These are phyloP conservation scores for Sphaerulina musiva DNA, from an alignment of 2,329 filamentous ascomycete species.

Conservation along the genomic window DNA sequence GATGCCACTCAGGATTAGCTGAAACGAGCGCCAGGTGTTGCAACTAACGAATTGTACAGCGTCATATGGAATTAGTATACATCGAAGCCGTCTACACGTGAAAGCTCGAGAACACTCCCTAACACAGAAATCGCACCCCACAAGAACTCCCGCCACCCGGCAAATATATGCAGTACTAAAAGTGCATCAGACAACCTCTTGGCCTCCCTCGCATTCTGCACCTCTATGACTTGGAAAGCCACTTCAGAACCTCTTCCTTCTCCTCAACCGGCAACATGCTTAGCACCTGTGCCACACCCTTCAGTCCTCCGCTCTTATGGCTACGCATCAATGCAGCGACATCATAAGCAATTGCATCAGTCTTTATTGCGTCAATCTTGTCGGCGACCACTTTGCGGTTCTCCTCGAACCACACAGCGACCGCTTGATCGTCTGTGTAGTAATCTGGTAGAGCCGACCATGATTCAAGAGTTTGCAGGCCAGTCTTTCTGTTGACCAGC, in stretches of 20 bases:
- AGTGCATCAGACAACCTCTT: too few relatives aligned
- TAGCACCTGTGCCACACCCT: conserved; percentile 79
- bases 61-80: too few relatives aligned
- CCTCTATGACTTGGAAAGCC: conserved; percentile 38
- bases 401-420: conserved; percentile 93
- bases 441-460: conserved; percentile 78
- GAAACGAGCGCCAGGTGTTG: too few relatives aligned
- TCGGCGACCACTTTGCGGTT: conserved; percentile 75
- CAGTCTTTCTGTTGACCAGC: conserved; percentile 39
- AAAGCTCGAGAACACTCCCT: too few relatives aligned
- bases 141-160: too few relatives aligned
- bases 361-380: conserved; percentile 79
- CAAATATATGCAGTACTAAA: too few relatives aligned
- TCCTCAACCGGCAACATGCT: conserved; percentile 82
- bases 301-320: conserved; percentile 65
- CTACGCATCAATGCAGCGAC: conserved; percentile 62
- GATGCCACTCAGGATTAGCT: too few relatives aligned
- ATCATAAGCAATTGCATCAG: conserved; percentile 62
- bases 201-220: too few relatives aligned
- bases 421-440: conserved; percentile 69
- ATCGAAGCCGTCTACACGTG: too few relatives aligned
- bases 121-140: too few relatives aligned
- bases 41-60: too few relatives aligned
- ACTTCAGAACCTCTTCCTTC: conserved; percentile 72
- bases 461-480: conserved; percentile 69